Evolutionary conservation across 176 grass and related monocot species (phyloP).

Genomic region (Tillandsia fasciculata): DNA sequence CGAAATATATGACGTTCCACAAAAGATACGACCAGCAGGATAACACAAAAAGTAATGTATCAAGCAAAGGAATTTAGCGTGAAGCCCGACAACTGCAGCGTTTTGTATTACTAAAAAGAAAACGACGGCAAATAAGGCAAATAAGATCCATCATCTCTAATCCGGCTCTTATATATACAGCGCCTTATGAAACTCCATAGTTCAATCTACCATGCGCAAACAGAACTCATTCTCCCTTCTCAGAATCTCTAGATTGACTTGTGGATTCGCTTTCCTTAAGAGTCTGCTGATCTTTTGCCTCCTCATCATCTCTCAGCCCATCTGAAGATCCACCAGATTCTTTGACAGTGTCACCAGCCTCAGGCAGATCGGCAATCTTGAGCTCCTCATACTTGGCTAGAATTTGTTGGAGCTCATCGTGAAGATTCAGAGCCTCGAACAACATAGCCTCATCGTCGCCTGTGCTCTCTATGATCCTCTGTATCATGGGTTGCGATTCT

Average conservation of each 20-base stretch:
- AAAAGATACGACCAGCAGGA: too few species aligned
- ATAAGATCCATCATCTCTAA: background rate
- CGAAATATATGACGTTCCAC: too few species aligned
- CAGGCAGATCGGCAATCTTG: constrained; percentile 1
- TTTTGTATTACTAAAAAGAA: background rate
- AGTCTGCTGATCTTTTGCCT: constrained; percentile 4
- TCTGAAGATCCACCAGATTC: constrained; percentile 2
- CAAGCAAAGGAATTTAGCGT: background rate
- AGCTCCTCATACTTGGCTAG: constrained; percentile 26
- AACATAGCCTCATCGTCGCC: constrained; percentile 29
- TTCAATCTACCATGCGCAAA: background rate
- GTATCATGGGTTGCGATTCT: constrained; percentile 16
- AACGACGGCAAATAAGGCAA: background rate
- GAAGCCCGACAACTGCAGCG: background rate
- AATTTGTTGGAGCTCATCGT: constrained; percentile 23
- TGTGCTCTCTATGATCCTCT: constrained; percentile 33
- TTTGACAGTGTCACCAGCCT: background rate
- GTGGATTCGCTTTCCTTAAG: background rate
- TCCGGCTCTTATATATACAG: background rate
- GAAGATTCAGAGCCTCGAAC: constrained; percentile 33
- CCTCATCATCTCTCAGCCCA: constrained; percentile 9
- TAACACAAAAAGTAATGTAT: background rate
- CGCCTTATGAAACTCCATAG: background rate
- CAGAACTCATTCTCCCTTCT: background rate
- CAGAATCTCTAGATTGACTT: background rate